phyloP scores from a whole-genome alignment of 176 grass and related monocot genomes.

The Eleusine indica region DNA sequence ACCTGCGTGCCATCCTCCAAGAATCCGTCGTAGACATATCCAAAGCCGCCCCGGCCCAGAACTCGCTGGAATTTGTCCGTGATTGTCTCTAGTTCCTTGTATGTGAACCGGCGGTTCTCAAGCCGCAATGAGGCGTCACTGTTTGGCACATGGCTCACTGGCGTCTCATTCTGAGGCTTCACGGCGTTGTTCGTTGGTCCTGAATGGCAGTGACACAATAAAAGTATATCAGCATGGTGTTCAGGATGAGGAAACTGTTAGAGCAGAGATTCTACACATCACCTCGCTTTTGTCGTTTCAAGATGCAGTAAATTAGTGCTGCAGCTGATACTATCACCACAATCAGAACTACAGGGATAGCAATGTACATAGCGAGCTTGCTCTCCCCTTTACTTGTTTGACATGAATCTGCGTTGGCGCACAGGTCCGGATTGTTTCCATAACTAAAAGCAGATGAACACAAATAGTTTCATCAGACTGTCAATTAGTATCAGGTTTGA shows the following conservation, averaged over 20 bases:
- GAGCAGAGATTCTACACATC: background rate
- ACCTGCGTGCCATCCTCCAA: constrained; percentile 57
- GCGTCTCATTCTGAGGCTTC: constrained; percentile 33
- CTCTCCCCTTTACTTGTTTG: constrained; percentile 21
- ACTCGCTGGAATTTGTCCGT: constrained; percentile 52
- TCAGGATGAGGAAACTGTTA: background rate
- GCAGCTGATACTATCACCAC: constrained; percentile 19
- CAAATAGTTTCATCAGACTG: too few relatives aligned
- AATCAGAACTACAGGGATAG: constrained; percentile 33
- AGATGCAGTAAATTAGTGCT: constrained; percentile 15
- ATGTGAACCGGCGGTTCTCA: constrained; percentile 59
- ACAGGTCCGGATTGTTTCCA: constrained; percentile 42
- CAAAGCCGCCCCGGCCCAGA: constrained; percentile 57
- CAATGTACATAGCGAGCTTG: constrained; percentile 44
- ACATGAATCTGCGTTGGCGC: constrained; percentile 39
- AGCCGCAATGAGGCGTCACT: constrained; percentile 17
- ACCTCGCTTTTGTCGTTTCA: constrained; percentile 35
- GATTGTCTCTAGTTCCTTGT: constrained; percentile 52
- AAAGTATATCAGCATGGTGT: background rate
- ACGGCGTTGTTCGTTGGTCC: constrained; percentile 12
- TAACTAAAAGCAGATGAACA: constrained; percentile 18
- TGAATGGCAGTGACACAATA: background rate
- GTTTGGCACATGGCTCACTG: background rate
- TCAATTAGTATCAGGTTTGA: background rate
- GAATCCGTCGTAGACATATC: constrained; percentile 49